phyloP scores from a whole-genome alignment of 164 flowering plant species.

The Chimonanthus praecox region DNA sequence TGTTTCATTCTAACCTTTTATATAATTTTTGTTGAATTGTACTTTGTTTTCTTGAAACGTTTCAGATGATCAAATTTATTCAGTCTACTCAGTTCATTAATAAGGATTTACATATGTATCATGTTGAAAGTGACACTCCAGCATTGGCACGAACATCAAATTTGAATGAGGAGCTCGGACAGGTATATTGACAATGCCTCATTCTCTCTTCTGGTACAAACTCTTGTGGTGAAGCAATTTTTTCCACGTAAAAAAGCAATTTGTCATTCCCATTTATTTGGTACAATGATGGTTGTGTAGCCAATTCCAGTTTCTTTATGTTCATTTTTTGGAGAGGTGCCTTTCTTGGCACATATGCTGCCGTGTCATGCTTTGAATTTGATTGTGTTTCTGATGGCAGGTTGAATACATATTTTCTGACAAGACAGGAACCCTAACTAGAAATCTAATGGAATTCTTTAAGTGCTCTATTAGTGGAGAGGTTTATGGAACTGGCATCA shows the following conservation, averaged over 20 bases:
- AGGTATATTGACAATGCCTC: slow-evolving; percentile 38
- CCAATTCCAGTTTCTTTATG: not conserved
- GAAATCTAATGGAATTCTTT: slow-evolving; percentile 96
- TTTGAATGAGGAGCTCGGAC: slow-evolving; percentile 97
- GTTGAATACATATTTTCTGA: slow-evolving; percentile 97
- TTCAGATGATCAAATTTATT: slow-evolving; percentile 92
- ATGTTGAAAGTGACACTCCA: slow-evolving; percentile 77
- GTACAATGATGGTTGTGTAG: not conserved
- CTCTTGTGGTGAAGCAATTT: not conserved
- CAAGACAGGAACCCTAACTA: slow-evolving; percentile 94
- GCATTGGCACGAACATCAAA: slow-evolving; percentile 96
- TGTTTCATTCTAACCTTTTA: not conserved
- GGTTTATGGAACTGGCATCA: slow-evolving; percentile 80
- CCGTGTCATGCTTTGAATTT: not conserved
- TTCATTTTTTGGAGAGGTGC: not conserved
- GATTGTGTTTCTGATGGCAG: slow-evolving; percentile 24
- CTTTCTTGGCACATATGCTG: not conserved
- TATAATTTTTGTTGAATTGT: not conserved
- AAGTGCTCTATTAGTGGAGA: slow-evolving; percentile 96
- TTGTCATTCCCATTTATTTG: not conserved
- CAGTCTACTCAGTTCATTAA: slow-evolving; percentile 93
- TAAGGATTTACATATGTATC: slow-evolving; percentile 88
- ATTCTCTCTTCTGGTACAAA: not conserved
- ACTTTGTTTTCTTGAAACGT: not conserved
- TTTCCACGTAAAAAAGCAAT: not conserved